Base-by-base conservation (phyloP, 345 rosid genomes). In the Abelmoschus esculentus region DNA sequence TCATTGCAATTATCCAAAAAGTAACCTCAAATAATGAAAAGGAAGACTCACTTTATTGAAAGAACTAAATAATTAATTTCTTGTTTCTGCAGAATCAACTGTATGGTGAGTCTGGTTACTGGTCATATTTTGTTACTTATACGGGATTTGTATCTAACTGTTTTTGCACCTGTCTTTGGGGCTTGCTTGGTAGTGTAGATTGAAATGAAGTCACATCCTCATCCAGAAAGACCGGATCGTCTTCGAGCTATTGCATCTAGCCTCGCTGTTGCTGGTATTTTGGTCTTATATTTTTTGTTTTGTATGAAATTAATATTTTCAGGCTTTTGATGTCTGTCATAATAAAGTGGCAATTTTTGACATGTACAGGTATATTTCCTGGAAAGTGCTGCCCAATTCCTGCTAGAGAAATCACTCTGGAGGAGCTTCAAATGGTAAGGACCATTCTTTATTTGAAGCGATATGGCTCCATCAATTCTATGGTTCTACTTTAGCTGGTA, bases 221-320 rank as follows among this genome's bases (percentile, higher is more conserved):
- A 95, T 77, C 97, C 97, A 3, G 98, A 95, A 86, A 87, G 99
- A 84, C 90, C 98, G 42, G 91, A 95, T 76, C 93, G 98, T 72
- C 93, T 95, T 79, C 98, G 85, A 83, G 98, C 93, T 83, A 90
- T 95, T 79, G 90, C 92, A 73, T 92, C 98, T 70, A 84, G 98
- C 82, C 96, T 95, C 77, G 87, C 91, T 73, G 76, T 89, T 76
- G 97, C 99, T 74, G 99, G 98, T 91, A 88, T 64, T 55, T 42
- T 59, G 7, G 22, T 40, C 53, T 46, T 32, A 13, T 46, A 10
- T 34, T 32, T 70, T n/a, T 59, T 32, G 5, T 22, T 75, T 56
- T 19, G 18, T 61, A 61, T 62, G 12, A 65, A 65, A 65, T 46
- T 28, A 46, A 6, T 44, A 65, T 55, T 38, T 38, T 52, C 18